Evolutionary conservation across 257 asterid genomes (phyloP).

Genomic region (Anisodus tanguticus): DNA sequence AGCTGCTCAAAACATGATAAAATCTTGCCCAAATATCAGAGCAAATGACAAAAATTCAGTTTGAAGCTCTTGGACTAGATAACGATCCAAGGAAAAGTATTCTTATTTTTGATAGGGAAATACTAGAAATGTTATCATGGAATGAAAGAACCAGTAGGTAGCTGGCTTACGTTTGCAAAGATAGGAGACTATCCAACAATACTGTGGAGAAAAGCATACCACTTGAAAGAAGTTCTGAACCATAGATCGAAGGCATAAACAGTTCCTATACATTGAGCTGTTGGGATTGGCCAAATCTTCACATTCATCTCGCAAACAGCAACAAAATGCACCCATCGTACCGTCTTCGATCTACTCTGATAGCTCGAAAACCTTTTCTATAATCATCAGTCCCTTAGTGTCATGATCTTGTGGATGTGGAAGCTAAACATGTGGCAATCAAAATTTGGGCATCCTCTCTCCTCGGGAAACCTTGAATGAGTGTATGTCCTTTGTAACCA

Average conservation of each 20-base stretch:
- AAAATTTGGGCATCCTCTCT: neutral
- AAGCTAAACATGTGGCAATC: neutral
- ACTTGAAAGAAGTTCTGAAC: conserved; percentile 58
- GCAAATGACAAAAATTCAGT: neutral
- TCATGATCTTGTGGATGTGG: neutral
- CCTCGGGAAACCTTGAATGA: neutral
- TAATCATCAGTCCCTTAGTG: neutral
- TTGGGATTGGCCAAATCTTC: conserved; percentile 68
- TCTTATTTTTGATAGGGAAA: neutral
- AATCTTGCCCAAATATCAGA: too few species aligned
- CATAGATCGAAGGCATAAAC: conserved; percentile 65
- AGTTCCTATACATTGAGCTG: conserved; percentile 62
- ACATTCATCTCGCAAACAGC: conserved; percentile 72
- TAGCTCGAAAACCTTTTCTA: neutral
- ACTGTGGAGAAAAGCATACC: conserved; percentile 46
- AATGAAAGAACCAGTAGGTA: too few species aligned
- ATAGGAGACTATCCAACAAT: conserved; percentile 6
- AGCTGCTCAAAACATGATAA: neutral
- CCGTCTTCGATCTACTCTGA: conserved; percentile 12
- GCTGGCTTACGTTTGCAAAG: neutral
- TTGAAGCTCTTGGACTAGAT: neutral
- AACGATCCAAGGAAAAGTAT: neutral
- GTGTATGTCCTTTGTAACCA: neutral
- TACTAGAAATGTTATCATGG: neutral
- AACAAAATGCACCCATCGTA: conserved; percentile 81